Evolutionary conservation across 2,329 filamentous ascomycete species (phyloP).

Genomic region (Talaromyces funiculosus): DNA sequence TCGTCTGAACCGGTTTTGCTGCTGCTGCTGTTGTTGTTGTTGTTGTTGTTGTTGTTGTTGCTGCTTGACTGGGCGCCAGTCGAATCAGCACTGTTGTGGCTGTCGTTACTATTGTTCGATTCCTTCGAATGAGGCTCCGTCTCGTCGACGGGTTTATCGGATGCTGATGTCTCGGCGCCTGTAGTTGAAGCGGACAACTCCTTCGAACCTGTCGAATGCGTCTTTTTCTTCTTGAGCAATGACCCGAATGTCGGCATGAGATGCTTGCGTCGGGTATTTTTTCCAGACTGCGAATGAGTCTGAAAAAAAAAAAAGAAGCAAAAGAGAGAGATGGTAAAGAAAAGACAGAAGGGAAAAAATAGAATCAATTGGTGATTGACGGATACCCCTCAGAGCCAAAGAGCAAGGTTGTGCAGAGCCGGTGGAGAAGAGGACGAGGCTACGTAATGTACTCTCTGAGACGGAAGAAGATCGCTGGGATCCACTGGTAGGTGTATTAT

Average conservation of each 20-base stretch:
- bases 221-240: constrained; percentile 97
- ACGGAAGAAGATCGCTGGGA: neutral
- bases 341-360: neutral
- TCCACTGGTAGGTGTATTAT: neutral
- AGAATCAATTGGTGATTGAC: neutral
- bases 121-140: constrained; percentile 16
- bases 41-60: constrained; percentile 7
- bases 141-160: constrained; percentile 17
- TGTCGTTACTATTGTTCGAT: neutral
- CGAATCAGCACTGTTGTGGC: constrained; percentile 19
- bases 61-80: constrained; percentile 9
- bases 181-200: constrained; percentile 60
- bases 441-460: neutral
- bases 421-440: constrained; percentile 4
- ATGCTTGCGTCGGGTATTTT: constrained; percentile 19
- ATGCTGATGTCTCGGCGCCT: constrained; percentile 47
- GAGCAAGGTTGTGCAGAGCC: neutral
- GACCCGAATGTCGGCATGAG: constrained; percentile 84
- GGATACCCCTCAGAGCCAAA: neutral
- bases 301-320: constrained; percentile 11
- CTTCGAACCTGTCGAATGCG: constrained; percentile 63
- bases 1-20: neutral
- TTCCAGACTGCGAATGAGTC: constrained; percentile 20
- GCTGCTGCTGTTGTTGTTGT: constrained; percentile 10
- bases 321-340: neutral